Base-by-base conservation (phyloP, 75 land plant species). In the Pinus tabuliformis region DNA sequence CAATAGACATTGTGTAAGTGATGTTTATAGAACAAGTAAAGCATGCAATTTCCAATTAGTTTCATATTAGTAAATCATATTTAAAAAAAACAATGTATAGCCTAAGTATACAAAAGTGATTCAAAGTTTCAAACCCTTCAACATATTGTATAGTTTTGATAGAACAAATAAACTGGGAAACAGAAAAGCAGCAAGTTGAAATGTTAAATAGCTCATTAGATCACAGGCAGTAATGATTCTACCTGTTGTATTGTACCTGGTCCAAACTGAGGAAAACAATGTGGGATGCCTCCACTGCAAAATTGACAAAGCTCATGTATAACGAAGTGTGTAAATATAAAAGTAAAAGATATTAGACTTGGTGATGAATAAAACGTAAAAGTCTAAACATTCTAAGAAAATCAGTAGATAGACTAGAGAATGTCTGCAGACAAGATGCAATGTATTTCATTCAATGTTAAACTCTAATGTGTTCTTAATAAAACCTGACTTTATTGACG, bases 181-280 rank as follows among this genome's bases (percentile, higher is more conserved):
- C 17, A 62, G 7, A 68, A 68, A 66, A 16, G 49, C 0, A 9
- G 22, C 11, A 49, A 8, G 42, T 68, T 20, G 52, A 37, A 68
- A n/a, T 20, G 72, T 39, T 42, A 42, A 68, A 37, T 64, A n/a
- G 24, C n/a, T 42, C 8, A 68, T 68, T 39, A 13, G 9, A 68
- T 42, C 16, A 12, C 72, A 68, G 22, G 13, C 33, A 65, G 52
- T 9, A 24, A 49, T 4, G 58, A 49, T 3, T 65, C 63, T 83
- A 92, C 99, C 98, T 97, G 99, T 76, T 97, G 99, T 56, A 97
- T 91, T 63, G 77, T 56, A 18, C 99, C 99, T 37, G 99, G 99
- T 80, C 99, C 99, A 95, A 97, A 97, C 85, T 97, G 99, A 60
- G 99, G 99, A 76, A 97, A 97, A 78, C 99, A 97, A 85, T 97